Base-by-base conservation (phyloP, 495 filamentous ascomycete species). In the Aspergillus sclerotioniger region DNA sequence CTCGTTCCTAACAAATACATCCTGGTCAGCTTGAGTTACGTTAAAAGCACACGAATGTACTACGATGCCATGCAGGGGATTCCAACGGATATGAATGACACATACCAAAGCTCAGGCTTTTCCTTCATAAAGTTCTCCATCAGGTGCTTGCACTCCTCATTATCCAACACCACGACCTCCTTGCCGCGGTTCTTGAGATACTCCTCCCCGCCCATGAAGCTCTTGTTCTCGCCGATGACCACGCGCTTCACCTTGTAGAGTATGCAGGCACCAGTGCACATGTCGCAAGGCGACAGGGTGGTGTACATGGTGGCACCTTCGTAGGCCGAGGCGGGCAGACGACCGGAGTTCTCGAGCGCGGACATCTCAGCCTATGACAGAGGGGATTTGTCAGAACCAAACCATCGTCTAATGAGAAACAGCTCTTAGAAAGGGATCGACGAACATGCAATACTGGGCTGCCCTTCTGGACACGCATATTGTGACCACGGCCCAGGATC, bases 191-290 rank as follows among this genome's bases (percentile, higher is more conserved):
- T 80, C 65, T 79, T 79, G 15, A 95, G 77, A 63, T 90, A 86
- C 12, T 85, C 82, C 70, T 95, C 90, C 15, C 89, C 90, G 43
- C 89, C 90, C 3, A 90, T 63, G 58, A 91, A 92, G 46, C 82
- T 93, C 65, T 82, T 80, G 66, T 92, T 91, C 76, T 96, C 91
- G 8, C 90, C 91, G 74, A 95, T 83, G 33, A 96, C 89, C 3
- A 94, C 89, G 3, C 90, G 85, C 52, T 81, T 79, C 39, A 96
- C 83, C 63, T 88, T 88, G 75, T 91, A 94, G 54, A 92, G 79
- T 46, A 95, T 73, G 63, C 88, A 90, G 4, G 90, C 90, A 21
- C 90, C 90, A 13, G 90, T 87, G 78, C 89, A 93, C 90, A 94
- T 94, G 67, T 92, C 87, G 68, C 91, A 96, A 0, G 90, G 91